A percentile compares a stretch with the other conserved stretches of the same genome.
These are phyloP conservation scores for Asterella californica DNA, from an alignment of 225 moss, liverwort and hornwort genomes.

Conservation along the genomic window DNA sequence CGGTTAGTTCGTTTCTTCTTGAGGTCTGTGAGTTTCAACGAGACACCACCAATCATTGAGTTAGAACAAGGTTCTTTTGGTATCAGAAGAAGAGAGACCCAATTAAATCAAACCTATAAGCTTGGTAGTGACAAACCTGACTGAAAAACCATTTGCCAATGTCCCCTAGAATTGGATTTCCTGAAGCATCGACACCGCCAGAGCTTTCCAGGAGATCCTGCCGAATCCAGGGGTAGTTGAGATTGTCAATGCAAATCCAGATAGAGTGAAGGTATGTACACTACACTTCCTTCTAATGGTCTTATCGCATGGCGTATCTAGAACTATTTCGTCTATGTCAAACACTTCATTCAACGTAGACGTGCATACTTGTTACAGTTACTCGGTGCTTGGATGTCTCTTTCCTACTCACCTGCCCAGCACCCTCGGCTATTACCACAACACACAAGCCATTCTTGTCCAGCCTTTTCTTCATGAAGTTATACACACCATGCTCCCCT, in stretches of 20 bases:
- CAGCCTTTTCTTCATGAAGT: slow-evolving; percentile 61
- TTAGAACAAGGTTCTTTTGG: neutral
- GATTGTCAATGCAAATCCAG: neutral
- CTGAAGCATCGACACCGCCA: slow-evolving; percentile 78
- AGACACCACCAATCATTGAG: neutral
- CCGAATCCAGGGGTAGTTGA: neutral
- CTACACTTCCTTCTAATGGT: no score
- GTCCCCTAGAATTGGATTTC: slow-evolving; percentile 84
- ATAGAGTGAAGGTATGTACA: no score
- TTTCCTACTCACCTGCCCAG: slow-evolving; percentile 63
- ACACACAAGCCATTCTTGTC: slow-evolving; percentile 81
- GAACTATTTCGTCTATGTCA: neutral
- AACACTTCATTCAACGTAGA: neutral
- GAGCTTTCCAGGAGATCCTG: slow-evolving; percentile 79
- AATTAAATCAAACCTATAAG: neutral
- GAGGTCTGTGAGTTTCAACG: neutral
- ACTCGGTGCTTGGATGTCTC: neutral
- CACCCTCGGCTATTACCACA: slow-evolving; percentile 89
- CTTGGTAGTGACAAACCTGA: slow-evolving; percentile 45
- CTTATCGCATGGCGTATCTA: no score
- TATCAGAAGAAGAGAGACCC: neutral
- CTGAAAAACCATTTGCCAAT: slow-evolving; percentile 83
- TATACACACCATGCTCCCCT: slow-evolving; percentile 63
- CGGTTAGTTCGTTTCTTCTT: no score
- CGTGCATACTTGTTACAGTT: neutral